Conservation (phyloP, 139 green algal genomes). For the Dunaliella sp. region DNA sequence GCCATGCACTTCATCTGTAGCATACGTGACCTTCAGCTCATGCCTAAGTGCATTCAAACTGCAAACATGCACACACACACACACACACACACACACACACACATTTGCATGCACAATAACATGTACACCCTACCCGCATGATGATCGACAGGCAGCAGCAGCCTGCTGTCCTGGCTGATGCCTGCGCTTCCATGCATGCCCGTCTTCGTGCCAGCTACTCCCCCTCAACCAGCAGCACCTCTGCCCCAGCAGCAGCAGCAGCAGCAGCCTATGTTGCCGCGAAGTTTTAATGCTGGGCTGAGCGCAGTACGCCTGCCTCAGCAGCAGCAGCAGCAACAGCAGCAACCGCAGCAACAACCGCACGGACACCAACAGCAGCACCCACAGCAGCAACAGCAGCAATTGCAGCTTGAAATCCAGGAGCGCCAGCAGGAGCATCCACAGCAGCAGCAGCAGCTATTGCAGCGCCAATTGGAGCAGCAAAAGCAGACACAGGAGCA, state of each 20-base stretch:
- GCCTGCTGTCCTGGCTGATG: not conserved
- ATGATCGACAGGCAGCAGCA: not conserved
- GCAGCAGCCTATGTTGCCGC: no score
- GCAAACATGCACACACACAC: no score
- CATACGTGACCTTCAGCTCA: no score
- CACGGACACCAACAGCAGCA: not conserved
- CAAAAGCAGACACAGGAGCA: not conserved
- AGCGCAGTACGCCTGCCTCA: no score
- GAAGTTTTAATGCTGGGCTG: no score
- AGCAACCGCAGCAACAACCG: no score
- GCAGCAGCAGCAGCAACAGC: not conserved
- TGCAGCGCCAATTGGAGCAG: not conserved
- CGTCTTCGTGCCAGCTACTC: not conserved
- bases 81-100: no score
- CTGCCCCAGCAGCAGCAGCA: not conserved
- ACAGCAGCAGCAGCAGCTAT: not conserved
- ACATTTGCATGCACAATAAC: no score
- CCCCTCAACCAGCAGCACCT: not conserved
- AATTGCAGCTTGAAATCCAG: no score
- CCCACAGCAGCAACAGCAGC: not conserved
- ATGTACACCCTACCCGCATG: no score
- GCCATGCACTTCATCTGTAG: no score
- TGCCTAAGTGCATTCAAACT: no score
- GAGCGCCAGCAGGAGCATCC: not conserved
- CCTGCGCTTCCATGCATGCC: not conserved